These are phyloP conservation scores for Cordyceps pruinosa DNA, from an alignment of 2,329 filamentous ascomycete species.

Conservation along the genomic window DNA sequence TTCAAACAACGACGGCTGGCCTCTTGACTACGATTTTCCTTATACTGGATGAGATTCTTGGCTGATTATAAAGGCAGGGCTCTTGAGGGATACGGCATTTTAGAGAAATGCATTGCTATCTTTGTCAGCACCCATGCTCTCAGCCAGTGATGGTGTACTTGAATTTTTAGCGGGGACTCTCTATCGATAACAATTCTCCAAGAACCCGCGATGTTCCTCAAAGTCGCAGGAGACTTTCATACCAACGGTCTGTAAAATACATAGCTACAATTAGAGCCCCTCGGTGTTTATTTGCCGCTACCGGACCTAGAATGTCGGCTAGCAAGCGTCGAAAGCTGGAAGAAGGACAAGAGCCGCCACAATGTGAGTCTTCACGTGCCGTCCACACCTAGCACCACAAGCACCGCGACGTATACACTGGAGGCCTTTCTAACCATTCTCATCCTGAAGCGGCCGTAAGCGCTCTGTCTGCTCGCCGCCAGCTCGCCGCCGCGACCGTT, in stretches of 20 bases:
- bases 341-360: slow-evolving; percentile 22
- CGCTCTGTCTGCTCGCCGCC: slow-evolving; percentile 30
- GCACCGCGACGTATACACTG: no score
- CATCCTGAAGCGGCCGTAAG: slow-evolving; percentile 25
- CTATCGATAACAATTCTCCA: slow-evolving; percentile 7
- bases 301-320: slow-evolving; percentile 20
- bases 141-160: no score
- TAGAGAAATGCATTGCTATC: no score
- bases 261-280: neutral
- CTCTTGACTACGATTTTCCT: no score
- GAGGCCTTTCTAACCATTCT: neutral
- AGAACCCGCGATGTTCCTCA: neutral
- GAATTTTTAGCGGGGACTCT: neutral
- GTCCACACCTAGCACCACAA: neutral
- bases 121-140: no score
- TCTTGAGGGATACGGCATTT: no score
- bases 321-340: slow-evolving; percentile 31
- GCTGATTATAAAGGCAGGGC: no score
- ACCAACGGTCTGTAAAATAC: neutral
- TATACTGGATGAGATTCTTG: no score
- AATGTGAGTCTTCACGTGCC: slow-evolving; percentile 20
- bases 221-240: neutral
- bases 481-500: slow-evolving; percentile 16
- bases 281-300: neutral
- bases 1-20: no score